A percentile compares a stretch with the other conserved stretches of the same genome.
These are phyloP conservation scores for Marasmius tenuissimus DNA, from an alignment of 1,284 basidiomycete genomes.

Conservation along the genomic window DNA sequence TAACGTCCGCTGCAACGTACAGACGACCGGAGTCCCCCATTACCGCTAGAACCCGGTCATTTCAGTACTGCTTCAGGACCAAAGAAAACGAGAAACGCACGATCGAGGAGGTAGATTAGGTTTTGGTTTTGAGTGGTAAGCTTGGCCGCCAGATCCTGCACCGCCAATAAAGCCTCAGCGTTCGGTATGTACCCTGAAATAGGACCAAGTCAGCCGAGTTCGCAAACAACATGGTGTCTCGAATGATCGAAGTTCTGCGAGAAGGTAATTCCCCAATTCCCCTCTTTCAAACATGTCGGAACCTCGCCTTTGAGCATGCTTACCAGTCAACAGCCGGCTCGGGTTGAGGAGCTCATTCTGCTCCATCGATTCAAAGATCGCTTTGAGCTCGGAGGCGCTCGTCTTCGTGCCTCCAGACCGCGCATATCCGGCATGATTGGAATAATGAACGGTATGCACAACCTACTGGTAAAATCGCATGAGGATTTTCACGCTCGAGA, in stretches of 20 bases:
- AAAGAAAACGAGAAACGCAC: slow-evolving; percentile 48
- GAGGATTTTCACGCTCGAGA: background rate
- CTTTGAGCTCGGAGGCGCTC: slow-evolving; percentile 63
- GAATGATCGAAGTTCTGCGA: background rate
- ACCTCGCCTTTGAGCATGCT: slow-evolving; percentile 7
- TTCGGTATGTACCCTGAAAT: slow-evolving; percentile 82
- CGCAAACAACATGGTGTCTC: background rate
- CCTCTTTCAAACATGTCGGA: background rate
- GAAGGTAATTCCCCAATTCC: background rate
- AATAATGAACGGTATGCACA: slow-evolving; percentile 94
- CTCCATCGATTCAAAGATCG: slow-evolving; percentile 69
- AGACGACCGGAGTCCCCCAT: slow-evolving; percentile 87
- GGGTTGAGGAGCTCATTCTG: slow-evolving; percentile 67
- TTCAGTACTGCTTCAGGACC: background rate
- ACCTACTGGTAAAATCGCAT: slow-evolving; percentile 45
- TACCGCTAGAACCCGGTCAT: slow-evolving; percentile 55
- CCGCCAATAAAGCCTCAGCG: slow-evolving; percentile 73
- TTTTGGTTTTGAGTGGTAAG: slow-evolving; percentile 57
- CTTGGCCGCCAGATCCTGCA: slow-evolving; percentile 64
- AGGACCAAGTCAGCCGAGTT: background rate
- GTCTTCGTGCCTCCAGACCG: slow-evolving; percentile 75
- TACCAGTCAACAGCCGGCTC: slow-evolving; percentile 72
- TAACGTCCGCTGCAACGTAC: slow-evolving; percentile 87
- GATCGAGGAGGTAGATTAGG: slow-evolving; percentile 87
- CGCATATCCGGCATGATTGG: slow-evolving; percentile 91